Evolutionary conservation across 208 protist genomes (phyloP).

Genomic region (Wallacemonas rigidus): DNA sequence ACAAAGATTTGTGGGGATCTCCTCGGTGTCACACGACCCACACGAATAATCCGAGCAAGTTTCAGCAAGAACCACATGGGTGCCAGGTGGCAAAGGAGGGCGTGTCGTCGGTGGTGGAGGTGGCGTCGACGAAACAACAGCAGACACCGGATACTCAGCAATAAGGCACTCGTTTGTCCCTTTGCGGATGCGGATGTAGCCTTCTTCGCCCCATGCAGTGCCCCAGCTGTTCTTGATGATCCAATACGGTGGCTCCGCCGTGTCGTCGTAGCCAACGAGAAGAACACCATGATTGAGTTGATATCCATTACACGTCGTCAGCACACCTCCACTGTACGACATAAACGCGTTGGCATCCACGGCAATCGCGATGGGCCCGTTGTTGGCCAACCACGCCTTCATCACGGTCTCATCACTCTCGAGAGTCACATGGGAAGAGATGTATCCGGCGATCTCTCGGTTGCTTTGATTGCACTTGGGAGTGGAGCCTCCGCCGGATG

Average conservation of each 20-base stretch:
- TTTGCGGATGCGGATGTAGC: constrained; percentile 70
- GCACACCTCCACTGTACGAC: constrained; percentile 58
- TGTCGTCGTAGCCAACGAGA: constrained; percentile 77
- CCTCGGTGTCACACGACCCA: constrained; percentile 16
- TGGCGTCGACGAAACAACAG: constrained; percentile 4
- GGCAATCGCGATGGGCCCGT: constrained; percentile 83
- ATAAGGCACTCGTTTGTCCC: constrained; percentile 57
- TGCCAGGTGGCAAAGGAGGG: constrained; percentile 17
- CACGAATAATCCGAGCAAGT: constrained; percentile 28
- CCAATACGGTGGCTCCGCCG: constrained; percentile 66
- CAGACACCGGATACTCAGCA: constrained; percentile 29
- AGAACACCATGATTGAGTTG: constrained; percentile 79
- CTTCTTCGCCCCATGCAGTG: constrained; percentile 64
- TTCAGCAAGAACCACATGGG: constrained; percentile 21
- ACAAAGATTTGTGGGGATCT: constrained; percentile 18
- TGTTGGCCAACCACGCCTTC: constrained; percentile 50
- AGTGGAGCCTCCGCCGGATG: constrained; percentile 36
- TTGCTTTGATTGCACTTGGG: constrained; percentile 40
- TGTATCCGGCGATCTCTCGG: constrained; percentile 51
- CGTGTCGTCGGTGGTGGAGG: constrained; percentile 15
- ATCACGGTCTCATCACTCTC: constrained; percentile 64
- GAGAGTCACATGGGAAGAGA: constrained; percentile 58
- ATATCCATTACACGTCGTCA: constrained; percentile 48
- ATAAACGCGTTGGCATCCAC: constrained; percentile 78
- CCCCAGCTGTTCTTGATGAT: constrained; percentile 91